phyloP scores from a whole-genome alignment of 1,139 yeast genomes.

The Arxiozyma slooffiae region DNA sequence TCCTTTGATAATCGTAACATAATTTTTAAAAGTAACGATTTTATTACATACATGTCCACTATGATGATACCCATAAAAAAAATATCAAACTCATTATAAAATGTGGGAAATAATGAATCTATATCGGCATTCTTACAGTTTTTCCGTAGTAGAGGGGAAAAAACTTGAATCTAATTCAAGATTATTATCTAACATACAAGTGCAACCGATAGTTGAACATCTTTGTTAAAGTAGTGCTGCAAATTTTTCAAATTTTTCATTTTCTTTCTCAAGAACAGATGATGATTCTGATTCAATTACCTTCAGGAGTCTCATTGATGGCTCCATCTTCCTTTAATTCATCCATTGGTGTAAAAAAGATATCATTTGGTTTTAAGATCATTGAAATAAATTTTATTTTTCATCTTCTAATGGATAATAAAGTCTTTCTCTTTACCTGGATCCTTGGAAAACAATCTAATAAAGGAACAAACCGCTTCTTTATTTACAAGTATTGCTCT shows the following conservation, averaged over 20 bases:
- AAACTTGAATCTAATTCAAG: neutral
- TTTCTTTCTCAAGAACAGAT: neutral
- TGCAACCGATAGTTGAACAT: neutral
- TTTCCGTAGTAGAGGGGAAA: neutral
- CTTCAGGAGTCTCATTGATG: neutral
- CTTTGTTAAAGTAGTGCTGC: neutral
- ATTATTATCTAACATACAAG: neutral
- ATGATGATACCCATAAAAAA: neutral
- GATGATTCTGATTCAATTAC: neutral
- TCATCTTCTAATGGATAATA: neutral
- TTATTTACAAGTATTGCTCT: neutral
- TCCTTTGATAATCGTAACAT: neutral
- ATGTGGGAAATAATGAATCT: neutral
- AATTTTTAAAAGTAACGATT: neutral
- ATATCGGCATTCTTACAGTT: neutral
- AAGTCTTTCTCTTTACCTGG: neutral
- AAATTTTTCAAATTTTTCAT: neutral
- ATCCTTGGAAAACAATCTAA: neutral
- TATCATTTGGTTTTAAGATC: neutral
- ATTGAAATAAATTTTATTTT: neutral
- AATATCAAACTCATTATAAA: neutral
- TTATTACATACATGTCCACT: neutral
- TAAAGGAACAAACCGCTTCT: neutral
- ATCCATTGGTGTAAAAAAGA: neutral
- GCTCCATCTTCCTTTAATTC: neutral